Conservation (phyloP, 2,329 filamentous ascomycete genomes). For the Colletotrichum higginsianum region DNA sequence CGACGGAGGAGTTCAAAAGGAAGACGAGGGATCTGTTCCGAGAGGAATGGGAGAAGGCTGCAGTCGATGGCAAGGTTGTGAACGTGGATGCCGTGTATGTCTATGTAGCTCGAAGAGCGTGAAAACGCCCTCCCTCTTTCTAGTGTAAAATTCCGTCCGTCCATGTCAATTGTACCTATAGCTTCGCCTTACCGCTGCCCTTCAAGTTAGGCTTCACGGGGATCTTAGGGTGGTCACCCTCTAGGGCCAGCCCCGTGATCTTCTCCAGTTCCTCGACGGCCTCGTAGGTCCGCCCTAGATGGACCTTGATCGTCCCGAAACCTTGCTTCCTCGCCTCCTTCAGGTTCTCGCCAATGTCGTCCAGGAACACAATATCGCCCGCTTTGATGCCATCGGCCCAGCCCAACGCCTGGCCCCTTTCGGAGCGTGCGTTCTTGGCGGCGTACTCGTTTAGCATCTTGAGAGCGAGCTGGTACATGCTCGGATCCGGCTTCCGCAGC, state of each 20-base stretch:
- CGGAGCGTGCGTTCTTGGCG: conserved; percentile 61
- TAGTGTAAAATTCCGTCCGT: background rate
- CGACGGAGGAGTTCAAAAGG: conserved; percentile 45
- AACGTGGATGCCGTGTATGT: conserved; percentile 49
- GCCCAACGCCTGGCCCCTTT: conserved; percentile 56
- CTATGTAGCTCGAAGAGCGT: conserved; percentile 48
- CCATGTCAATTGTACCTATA: conserved; percentile 51
- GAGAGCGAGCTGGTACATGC: conserved; percentile 84
- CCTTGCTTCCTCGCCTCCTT: conserved; percentile 83
- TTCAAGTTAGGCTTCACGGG: conserved; percentile 57
- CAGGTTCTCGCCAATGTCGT: conserved; percentile 95
- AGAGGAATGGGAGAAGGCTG: conserved; percentile 50
- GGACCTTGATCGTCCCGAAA: conserved; percentile 88
- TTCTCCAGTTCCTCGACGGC: conserved; percentile 87
- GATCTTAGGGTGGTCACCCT: conserved; percentile 68
- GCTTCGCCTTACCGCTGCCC: conserved; percentile 58
- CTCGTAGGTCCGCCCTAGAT: conserved; percentile 81
- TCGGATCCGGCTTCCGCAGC: conserved; percentile 87
- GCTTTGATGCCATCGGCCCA: conserved; percentile 69
- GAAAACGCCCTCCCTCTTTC: background rate
- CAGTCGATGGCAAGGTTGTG: conserved; percentile 50
- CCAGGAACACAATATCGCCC: conserved; percentile 85
- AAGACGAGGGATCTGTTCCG: conserved; percentile 48
- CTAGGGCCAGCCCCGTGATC: conserved; percentile 77
- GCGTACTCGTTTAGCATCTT: conserved; percentile 75